Evolutionary conservation across 139 green algal species (phyloP).

Genomic region (Micractinium conductrix): DNA sequence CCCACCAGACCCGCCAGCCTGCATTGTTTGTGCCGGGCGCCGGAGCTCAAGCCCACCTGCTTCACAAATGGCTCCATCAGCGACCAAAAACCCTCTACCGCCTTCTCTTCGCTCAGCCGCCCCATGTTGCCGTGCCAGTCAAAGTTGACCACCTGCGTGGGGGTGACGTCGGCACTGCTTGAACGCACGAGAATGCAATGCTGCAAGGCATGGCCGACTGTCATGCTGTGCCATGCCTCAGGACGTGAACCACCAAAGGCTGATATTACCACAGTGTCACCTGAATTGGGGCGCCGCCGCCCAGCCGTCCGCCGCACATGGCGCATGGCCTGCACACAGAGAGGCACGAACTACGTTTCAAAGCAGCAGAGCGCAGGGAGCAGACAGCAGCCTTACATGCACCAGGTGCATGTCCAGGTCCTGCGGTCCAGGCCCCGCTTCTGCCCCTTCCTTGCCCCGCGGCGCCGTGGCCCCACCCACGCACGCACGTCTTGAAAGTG

Average conservation of each 20-base stretch:
- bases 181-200: too few relatives aligned
- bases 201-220: too few relatives aligned
- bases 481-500: constrained; percentile 69
- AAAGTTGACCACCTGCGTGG: constrained; percentile 81
- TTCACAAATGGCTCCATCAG: constrained; percentile 61
- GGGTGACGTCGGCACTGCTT: too few relatives aligned
- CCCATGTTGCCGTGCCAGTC: constrained; percentile 98
- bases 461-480: not conserved
- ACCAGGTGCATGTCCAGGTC: not conserved
- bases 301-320: constrained; percentile 59
- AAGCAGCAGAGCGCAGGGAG: not conserved
- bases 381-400: not conserved
- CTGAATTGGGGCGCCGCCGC: constrained; percentile 13
- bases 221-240: too few relatives aligned
- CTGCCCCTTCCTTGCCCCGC: too few relatives aligned
- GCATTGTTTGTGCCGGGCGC: too few relatives aligned
- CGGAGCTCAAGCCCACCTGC: constrained; percentile 17
- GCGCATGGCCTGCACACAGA: constrained; percentile 52
- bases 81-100: constrained; percentile 93
- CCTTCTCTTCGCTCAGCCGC: constrained; percentile 80
- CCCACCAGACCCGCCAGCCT: too few relatives aligned
- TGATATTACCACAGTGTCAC: too few relatives aligned
- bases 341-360: not conserved
- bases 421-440: not conserved
- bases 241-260: too few relatives aligned